These are phyloP conservation scores for Elaphomyces granulatus DNA, from an alignment of 495 filamentous ascomycete genomes.

Conservation along the genomic window DNA sequence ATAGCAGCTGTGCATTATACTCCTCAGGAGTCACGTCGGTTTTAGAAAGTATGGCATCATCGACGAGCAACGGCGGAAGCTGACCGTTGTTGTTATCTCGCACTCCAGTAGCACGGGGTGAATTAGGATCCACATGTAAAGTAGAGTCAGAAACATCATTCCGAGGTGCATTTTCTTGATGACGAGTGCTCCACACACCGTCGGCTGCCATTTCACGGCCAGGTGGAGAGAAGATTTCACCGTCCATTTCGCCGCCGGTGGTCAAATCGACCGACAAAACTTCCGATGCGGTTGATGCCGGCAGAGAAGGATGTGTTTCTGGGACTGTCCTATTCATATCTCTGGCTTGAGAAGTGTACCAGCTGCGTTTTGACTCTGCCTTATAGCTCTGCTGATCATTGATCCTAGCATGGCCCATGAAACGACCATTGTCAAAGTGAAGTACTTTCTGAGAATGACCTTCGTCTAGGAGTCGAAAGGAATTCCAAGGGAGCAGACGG, in stretches of 20 bases:
- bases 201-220: background rate
- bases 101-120: background rate
- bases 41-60: constrained; percentile 12
- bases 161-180: background rate
- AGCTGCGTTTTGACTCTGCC: constrained; percentile 62
- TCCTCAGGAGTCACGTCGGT: constrained; percentile 66
- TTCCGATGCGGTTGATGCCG: constrained; percentile 1
- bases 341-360: constrained; percentile 61
- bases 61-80: constrained; percentile 1
- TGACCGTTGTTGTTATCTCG: background rate
- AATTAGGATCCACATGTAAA: background rate
- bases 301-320: background rate
- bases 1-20: constrained; percentile 69
- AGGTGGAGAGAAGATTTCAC: constrained; percentile 27
- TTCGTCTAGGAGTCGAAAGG: constrained; percentile 70
- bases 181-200: background rate
- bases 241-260: constrained; percentile 23
- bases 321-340: constrained; percentile 10
- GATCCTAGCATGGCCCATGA: background rate
- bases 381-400: constrained; percentile 43
- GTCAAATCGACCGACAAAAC: background rate
- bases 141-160: background rate
- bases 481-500: constrained; percentile 67
- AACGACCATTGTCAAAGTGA: constrained; percentile 53
- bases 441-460: constrained; percentile 60